Evolutionary conservation across 768 basidiomycete genomes (phyloP), one percentile per base, ranked within the genome.

Genomic region (Pleurotus tuoliensis): DNA sequence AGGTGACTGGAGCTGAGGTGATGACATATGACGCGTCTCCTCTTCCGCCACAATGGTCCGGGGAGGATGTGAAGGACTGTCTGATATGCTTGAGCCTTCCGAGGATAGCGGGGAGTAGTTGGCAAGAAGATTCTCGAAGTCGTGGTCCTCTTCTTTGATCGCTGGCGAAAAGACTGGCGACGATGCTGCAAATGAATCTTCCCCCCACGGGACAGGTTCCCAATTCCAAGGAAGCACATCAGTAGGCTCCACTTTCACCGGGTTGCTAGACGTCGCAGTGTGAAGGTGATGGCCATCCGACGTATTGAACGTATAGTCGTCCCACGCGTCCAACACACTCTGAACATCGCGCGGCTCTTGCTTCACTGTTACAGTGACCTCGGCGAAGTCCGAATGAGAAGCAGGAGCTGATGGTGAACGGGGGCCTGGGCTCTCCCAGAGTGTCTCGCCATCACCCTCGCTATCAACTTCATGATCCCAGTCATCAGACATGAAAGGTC

Each of bases 251-350:
- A 73, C 62, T 61, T 84, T 79, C 57, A 81, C 65, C 49, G 65
- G 62, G 9, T 41, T 47, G 15, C 59, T 63, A 3, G 72, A 71
- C 58, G 72, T 67, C 34, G 75, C 63, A 5, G 80, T 68, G 52
- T 76, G 70, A n/a, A 77, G 73, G 18, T 80, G 74, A 55, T 74
- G 75, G 22, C 75, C 64, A 22, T 75, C 78, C 7, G 40, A 41
- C 2, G 73, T 73, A 38, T 76, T 62, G 62, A 70, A 65, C 55
- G 67, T 63, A 57, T 83, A 75, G 60, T 81, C 78, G 51, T 89
- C 88, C 87, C 87, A 90, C 15, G 81, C 82, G 56, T 87, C 85
- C 44, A 88, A 67, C 70, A 87, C 78, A 11, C 81, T 81, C 61
- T 83, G 80, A 3, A 87, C 79, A 61, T 89, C 86, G 16, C 71